phyloP scores from a whole-genome alignment of 2,329 filamentous ascomycete genomes.

The Orbilia ellipsospora region DNA sequence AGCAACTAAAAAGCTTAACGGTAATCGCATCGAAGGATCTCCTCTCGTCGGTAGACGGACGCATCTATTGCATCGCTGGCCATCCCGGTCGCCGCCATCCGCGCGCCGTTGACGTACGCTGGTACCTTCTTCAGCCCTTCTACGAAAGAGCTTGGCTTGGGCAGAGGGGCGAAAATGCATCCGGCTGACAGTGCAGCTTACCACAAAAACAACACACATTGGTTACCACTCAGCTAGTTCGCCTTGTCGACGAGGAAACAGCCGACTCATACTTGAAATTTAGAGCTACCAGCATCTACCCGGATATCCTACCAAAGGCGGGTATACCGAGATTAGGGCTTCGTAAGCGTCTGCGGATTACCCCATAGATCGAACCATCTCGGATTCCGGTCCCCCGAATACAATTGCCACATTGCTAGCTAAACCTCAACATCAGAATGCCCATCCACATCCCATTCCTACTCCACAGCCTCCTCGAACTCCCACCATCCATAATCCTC shows the following conservation, averaged over 20 bases:
- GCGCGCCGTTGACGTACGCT: slow-evolving; percentile 2
- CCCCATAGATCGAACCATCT: neutral
- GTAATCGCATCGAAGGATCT: no score
- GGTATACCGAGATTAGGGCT: no score
- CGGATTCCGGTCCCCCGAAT: neutral
- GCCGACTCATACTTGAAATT: no score
- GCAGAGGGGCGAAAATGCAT: slow-evolving; percentile 8
- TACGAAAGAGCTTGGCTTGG: neutral
- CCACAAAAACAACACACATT: slow-evolving; percentile 33
- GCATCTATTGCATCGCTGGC: neutral
- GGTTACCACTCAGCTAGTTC: neutral
- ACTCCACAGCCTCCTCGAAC: slow-evolving; percentile 36
- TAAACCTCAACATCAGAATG: neutral
- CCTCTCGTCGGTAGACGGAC: neutral
- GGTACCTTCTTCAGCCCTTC: neutral
- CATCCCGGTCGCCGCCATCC: neutral
- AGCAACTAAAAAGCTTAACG: neutral
- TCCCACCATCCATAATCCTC: slow-evolving; percentile 33
- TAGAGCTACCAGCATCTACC: neutral
- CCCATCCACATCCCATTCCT: slow-evolving; percentile 30
- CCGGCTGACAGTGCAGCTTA: neutral
- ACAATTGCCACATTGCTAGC: no score
- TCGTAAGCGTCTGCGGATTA: neutral
- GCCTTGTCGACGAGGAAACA: neutral
- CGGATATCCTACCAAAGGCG: neutral